Conservation (phyloP, 768 basidiomycete genomes). For the Omphalotus guepiniiformis region DNA sequence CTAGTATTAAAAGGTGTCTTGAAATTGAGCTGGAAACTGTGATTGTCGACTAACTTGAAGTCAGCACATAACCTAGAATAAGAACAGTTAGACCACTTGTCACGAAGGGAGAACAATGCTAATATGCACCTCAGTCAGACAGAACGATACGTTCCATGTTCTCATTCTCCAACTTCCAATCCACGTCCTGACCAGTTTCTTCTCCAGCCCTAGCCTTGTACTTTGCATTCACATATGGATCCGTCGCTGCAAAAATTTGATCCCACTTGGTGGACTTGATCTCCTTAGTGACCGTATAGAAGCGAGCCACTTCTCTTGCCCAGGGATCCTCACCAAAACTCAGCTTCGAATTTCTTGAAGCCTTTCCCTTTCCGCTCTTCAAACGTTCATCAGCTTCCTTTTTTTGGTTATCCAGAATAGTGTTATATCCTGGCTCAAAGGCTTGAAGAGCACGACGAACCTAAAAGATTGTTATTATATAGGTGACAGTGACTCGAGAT, state of each 20-base stretch:
- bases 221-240: background rate
- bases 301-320: background rate
- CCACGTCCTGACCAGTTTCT: background rate
- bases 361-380: background rate
- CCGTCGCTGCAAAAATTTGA: background rate
- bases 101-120: too few species aligned
- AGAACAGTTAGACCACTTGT: too few species aligned
- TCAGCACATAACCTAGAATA: too few species aligned
- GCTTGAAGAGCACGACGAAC: background rate
- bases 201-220: background rate
- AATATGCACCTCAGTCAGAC: slow-evolving; percentile 4
- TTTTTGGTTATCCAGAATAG: background rate
- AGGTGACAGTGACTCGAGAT: background rate
- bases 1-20: too few species aligned
- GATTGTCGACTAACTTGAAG: too few species aligned
- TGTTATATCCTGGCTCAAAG: background rate
- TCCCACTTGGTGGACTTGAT: background rate
- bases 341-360: background rate
- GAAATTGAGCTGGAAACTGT: too few species aligned
- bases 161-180: slow-evolving; percentile 10
- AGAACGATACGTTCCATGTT: background rate
- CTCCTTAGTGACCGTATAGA: background rate
- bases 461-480: background rate
- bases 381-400: background rate
- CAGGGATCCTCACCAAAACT: background rate